Evolutionary conservation across 352 stramenopile genomes (phyloP).

Genomic region (Pythium phragmitis): DNA sequence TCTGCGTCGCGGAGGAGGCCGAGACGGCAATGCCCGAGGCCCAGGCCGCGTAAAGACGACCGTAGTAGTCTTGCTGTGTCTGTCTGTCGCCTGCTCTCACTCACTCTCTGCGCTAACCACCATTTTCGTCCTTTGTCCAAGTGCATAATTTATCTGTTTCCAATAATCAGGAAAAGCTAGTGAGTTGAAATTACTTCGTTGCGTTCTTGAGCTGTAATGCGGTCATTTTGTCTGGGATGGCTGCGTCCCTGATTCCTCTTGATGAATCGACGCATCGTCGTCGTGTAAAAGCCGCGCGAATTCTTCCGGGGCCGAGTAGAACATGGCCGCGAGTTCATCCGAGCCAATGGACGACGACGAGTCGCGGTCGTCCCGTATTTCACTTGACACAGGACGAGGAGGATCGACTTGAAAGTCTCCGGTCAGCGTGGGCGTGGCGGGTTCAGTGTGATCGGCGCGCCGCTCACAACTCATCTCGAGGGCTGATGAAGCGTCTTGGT

Average conservation of each 20-base stretch:
- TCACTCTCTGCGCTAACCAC: neutral
- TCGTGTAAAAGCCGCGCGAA: constrained; percentile 4
- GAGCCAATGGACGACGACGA: constrained; percentile 1
- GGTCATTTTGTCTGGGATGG: too few relatives aligned
- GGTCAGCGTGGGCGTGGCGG: too few relatives aligned
- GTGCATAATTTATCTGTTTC: too few relatives aligned
- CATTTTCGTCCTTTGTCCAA: too few relatives aligned
- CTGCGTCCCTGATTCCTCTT: too few relatives aligned
- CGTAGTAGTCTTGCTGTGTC: neutral
- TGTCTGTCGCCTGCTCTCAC: neutral
- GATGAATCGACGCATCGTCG: neutral
- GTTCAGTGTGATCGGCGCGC: too few relatives aligned
- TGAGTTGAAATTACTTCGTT: too few relatives aligned
- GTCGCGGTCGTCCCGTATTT: neutral
- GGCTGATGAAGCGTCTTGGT: neutral
- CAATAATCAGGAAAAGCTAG: too few relatives aligned
- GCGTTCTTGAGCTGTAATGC: too few relatives aligned
- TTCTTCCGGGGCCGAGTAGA: constrained; percentile 9
- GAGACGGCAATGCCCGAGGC: neutral
- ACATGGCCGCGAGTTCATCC: constrained; percentile 5
- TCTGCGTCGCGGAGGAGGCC: neutral
- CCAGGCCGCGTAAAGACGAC: constrained; percentile 18
- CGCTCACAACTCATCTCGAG: neutral
- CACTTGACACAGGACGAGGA: neutral
- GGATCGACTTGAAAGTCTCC: neutral